Base-by-base conservation (phyloP, 2,329 filamentous ascomycete genomes). In the Myrmaecium sp. region DNA sequence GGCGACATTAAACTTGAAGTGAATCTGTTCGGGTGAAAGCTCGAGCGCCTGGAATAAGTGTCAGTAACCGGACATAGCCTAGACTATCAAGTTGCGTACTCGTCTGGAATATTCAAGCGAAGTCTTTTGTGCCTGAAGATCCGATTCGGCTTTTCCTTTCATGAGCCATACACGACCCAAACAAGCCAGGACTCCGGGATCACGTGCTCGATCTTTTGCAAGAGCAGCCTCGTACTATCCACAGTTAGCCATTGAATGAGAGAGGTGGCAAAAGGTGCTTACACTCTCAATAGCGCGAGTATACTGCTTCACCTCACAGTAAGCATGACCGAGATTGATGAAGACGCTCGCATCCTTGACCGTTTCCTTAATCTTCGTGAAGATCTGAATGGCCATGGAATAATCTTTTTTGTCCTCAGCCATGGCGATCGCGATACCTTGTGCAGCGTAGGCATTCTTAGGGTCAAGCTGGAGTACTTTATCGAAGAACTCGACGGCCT, bases 401-500 rank as follows among this genome's bases (percentile, higher is more conserved):
- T 74, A 74, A 42, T 95, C 83, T 51, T 89, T 94, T 58, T 78
- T 89, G 49, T 95, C 86, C 49, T 98, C 89, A 1, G 89, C 74
- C 15, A 98, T 62, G 6, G 86, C 84, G 44, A 98, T 95, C 9
- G 81, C 89, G 36, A 98, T 73, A 33, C 91, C 89, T 47, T 98
- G 89, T 2, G 89, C 89, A 5, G 91, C 91, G 48, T 92, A 93
- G 0, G 89, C 86, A 40, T 95, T 98, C 56, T 77, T 83, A 0
- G 83, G 74, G 43, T 98, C 89, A n/a, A 98, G 60, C 35, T 91
- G 82, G 13, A 98, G 60, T 4, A 86, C 86, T 56, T 98, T 98
- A 49, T 95, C 89, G 41, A 94, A 98, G 54, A 98, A 98, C 47
- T 98, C 91, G 7, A 95, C 84, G 0, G 89, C 84, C 38, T 86